These are phyloP conservation scores for Clitopilus passeckerianus DNA, from an alignment of 768 basidiomycete genomes.

Conservation along the genomic window DNA sequence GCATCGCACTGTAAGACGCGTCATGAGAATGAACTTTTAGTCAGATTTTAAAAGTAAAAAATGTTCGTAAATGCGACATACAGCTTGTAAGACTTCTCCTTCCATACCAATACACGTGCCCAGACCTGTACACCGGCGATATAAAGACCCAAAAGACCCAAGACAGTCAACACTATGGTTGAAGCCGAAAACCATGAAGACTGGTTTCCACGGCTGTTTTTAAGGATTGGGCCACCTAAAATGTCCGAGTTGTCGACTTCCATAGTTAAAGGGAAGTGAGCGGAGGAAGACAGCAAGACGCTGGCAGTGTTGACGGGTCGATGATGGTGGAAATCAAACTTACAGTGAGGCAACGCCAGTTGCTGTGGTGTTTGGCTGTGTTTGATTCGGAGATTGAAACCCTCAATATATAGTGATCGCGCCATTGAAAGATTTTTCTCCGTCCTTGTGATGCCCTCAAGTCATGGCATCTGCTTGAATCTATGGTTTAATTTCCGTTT, in stretches of 20 bases:
- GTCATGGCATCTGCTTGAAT: not conserved
- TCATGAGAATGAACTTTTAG: not conserved
- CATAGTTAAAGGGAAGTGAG: constrained; percentile 38
- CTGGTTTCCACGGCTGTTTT: constrained; percentile 22
- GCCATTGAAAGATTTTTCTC: constrained; percentile 1
- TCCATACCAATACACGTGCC: constrained; percentile 47
- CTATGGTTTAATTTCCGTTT: constrained; percentile 7
- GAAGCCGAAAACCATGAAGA: constrained; percentile 34
- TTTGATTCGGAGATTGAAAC: constrained; percentile 20
- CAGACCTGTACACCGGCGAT: constrained; percentile 33
- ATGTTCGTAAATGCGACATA: constrained; percentile 17
- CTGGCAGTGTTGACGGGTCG: constrained; percentile 24
- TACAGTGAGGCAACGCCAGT: constrained; percentile 20
- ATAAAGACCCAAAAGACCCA: constrained; percentile 32
- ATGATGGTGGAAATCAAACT: constrained; percentile 31
- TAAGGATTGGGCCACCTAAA: constrained; percentile 52
- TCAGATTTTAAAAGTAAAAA: constrained; percentile 12
- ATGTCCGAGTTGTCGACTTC: constrained; percentile 69
- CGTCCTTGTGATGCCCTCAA: not conserved
- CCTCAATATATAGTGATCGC: constrained; percentile 3
- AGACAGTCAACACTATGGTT: constrained; percentile 29
- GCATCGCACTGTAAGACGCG: constrained; percentile 47
- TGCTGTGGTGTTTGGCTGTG: constrained; percentile 26
- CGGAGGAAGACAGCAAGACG: constrained; percentile 17
- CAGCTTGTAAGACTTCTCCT: constrained; percentile 64